Percentiles rank a stretch among this genome's conserved stretches.
phyloP scores from a whole-genome alignment of 1,284 basidiomycete species.

The Ganoderma meredithae region DNA sequence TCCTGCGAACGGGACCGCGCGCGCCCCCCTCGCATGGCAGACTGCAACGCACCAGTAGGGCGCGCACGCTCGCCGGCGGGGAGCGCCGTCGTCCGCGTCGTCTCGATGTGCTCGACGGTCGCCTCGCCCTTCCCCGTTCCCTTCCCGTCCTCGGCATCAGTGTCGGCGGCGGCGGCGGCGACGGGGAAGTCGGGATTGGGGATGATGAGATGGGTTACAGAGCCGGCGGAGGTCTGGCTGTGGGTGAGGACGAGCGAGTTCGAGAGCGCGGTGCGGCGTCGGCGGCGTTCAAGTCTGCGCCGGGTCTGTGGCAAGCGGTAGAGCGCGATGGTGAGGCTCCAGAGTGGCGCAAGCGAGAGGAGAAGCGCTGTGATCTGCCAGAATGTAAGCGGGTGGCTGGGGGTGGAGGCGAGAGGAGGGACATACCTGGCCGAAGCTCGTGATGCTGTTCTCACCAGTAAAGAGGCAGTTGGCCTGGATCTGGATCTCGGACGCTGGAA shows the following conservation, averaged over 20 bases:
- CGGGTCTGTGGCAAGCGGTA: constrained; percentile 37
- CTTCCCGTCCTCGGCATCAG: background rate
- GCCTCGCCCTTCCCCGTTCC: background rate
- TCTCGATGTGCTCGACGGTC: background rate
- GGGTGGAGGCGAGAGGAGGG: background rate
- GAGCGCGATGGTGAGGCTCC: constrained; percentile 38
- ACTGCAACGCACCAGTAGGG: background rate
- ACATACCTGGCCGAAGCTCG: constrained; percentile 40
- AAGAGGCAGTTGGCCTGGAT: constrained; percentile 36
- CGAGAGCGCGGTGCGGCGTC: background rate
- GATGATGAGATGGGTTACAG: constrained; percentile 6
- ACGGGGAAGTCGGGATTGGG: background rate
- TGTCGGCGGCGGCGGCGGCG: background rate
- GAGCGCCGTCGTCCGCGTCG: background rate
- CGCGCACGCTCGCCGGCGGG: background rate
- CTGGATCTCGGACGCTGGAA: constrained; percentile 38
- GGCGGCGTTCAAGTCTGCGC: constrained; percentile 28
- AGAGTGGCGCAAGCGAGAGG: constrained; percentile 39
- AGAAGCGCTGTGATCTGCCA: constrained; percentile 37
- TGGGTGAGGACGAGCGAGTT: background rate
- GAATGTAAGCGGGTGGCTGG: background rate
- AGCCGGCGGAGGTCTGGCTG: background rate
- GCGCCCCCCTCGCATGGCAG: constrained; percentile 3
- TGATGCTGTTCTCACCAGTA: constrained; percentile 38
- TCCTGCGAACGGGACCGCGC: background rate